Conservation (phyloP, 208 protist species). For the Giardia muris region DNA sequence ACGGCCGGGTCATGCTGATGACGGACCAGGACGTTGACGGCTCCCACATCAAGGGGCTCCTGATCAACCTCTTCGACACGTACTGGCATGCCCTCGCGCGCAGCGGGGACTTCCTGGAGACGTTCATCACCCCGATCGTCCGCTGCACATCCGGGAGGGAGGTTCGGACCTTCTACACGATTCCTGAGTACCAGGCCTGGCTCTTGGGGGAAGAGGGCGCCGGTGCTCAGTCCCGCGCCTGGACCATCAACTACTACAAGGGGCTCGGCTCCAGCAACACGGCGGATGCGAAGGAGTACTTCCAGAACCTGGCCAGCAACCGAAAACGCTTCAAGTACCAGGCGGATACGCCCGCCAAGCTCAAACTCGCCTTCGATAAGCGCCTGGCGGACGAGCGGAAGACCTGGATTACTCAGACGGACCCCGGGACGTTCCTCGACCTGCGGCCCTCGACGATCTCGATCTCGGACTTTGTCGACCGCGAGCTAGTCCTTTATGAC, state of each 20-base stretch:
- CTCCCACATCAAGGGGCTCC: constrained; percentile 99
- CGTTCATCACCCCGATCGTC: constrained; percentile 99
- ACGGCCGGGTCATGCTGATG: constrained; percentile 99
- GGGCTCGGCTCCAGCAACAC: constrained; percentile 45
- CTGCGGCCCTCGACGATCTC: constrained; percentile 35
- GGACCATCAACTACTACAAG: constrained; percentile 97
- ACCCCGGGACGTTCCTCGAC: constrained; percentile 49
- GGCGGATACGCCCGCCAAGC: constrained; percentile 64
- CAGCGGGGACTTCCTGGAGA: constrained; percentile 75
- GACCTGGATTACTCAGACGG: constrained; percentile 75
- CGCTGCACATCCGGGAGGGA: constrained; percentile 66
- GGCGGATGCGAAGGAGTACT: constrained; percentile 96
- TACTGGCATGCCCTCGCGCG: constrained; percentile 93
- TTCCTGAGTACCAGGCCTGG: constrained; percentile 92
- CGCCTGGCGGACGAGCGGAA: constrained; percentile 80
- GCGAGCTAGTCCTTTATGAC: constrained; percentile 98
- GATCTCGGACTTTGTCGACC: constrained; percentile 24
- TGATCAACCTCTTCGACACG: constrained; percentile 96
- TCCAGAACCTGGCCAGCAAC: constrained; percentile 80
- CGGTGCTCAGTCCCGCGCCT: constrained; percentile 56
- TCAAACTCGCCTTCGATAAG: constrained; percentile 93
- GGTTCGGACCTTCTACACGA: constrained; percentile 85
- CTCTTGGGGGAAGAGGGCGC: no score
- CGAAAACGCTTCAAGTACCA: constrained; percentile 74
- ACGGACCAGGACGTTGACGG: constrained; percentile 99